Evolutionary conservation across 768 basidiomycete genomes (phyloP).

Genomic region (Dacryopinax spathularia): DNA sequence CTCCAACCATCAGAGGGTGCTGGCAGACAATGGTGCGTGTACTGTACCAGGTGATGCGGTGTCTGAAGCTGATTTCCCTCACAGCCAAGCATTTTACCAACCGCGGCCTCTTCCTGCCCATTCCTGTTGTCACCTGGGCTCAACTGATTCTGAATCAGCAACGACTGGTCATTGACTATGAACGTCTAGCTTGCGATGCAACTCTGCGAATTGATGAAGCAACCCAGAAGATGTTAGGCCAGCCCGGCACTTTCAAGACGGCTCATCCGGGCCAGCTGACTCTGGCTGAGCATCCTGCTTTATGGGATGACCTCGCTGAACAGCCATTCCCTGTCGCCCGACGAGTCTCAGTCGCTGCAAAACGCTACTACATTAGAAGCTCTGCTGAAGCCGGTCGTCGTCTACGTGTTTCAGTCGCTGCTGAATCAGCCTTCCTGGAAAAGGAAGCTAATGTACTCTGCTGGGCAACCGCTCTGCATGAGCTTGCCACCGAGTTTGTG

Average conservation of each 20-base stretch:
- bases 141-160: neutral
- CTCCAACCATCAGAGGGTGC: neutral
- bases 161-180: neutral
- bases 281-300: neutral
- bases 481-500: neutral
- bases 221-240: neutral
- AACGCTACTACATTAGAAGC: neutral
- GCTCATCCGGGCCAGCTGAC: neutral
- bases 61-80: neutral
- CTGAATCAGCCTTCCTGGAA: neutral
- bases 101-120: neutral
- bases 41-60: no score
- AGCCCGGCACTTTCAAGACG: neutral
- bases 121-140: neutral
- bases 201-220: neutral
- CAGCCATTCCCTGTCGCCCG: neutral
- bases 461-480: neutral
- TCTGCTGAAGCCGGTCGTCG: neutral
- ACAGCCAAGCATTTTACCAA: neutral
- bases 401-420: neutral
- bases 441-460: neutral
- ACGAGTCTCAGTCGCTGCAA: neutral
- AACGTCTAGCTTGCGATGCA: neutral
- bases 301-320: neutral
- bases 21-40: neutral